These are phyloP conservation scores for Pogostemon cablin DNA, from an alignment of 257 asterid species.

Conservation along the genomic window DNA sequence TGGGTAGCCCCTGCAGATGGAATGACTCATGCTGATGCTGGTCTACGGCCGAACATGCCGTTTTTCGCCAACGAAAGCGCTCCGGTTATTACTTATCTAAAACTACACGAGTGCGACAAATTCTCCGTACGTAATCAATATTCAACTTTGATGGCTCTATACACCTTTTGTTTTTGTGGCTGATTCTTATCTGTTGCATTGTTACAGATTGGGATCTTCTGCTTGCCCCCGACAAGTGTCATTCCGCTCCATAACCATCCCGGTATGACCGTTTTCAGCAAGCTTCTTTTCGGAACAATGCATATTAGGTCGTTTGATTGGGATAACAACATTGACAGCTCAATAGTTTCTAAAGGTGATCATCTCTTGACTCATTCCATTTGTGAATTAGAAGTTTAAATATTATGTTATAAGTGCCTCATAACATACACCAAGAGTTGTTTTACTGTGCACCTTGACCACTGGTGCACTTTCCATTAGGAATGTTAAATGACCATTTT, in stretches of 20 bases:
- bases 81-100: constrained; percentile 65
- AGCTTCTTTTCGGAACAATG: constrained; percentile 88
- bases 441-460: too few species aligned
- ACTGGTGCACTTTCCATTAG: too few species aligned
- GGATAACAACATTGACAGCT: constrained; percentile 39
- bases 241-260: constrained; percentile 97
- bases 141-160: too few species aligned
- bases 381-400: too few species aligned
- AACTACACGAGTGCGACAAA: constrained; percentile 65
- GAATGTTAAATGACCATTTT: too few species aligned
- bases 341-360: constrained; percentile 6
- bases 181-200: background rate
- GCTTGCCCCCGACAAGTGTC: constrained; percentile 85
- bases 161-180: too few species aligned
- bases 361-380: constrained; percentile 3
- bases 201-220: constrained; percentile 82
- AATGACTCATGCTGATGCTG: constrained; percentile 64
- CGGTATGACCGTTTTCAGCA: constrained; percentile 93
- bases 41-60: constrained; percentile 61
- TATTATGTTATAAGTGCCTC: too few species aligned
- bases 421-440: too few species aligned
- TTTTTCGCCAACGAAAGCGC: constrained; percentile 51
- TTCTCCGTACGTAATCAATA: constrained; percentile 62
- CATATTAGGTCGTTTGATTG: constrained; percentile 83
- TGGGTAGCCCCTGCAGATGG: constrained; percentile 48